Evolutionary conservation across 352 stramenopile species (phyloP), one percentile per base, ranked within the genome.

Genomic region (Phytopythium vexans): DNA sequence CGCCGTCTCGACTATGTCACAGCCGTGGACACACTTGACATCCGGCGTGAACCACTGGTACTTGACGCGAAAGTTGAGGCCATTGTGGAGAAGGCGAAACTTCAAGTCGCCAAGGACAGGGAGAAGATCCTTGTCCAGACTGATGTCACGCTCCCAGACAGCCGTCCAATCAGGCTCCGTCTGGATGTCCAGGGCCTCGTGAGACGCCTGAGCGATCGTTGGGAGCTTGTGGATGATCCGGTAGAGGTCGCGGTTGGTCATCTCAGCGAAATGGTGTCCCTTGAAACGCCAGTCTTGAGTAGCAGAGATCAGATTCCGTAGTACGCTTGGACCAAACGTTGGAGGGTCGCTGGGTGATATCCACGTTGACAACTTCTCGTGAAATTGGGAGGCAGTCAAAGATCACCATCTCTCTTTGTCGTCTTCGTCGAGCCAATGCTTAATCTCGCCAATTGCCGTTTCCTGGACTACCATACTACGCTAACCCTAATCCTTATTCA

Each of bases 81-180:
- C 52, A 16, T 66, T 66, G 27, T 66, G 58, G 36, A 60, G 52
- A 6, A 66, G 50, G 0, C 58, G 31, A 34, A 57, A 61, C 14
- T 60, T 66, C 33, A 59, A 48, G 35, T 61, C 58, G 3, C 16
- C 34, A 14, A 58, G 44, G 16, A 60, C 52, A 1, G 58, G 52
- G 8, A 60, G 38, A 3, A 66, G 35, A 31, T 61, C 58, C 1
- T 21, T 27, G 32, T 66, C 42, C 1, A 54, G 34, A 1, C 21
- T 3, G 4, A 38, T 40, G 34, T 65, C 58, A 3, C 46, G 8
- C 3, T 36, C 4, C 52, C 58, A 56, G 2, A 56, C 7, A 9
- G 47, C 37, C 11, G 39, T 45, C 49, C 43, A 58, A 8, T 36
- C 9, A 5, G 56, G 56, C 11, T 43, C 56, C 1, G 37, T 33